These are phyloP conservation scores for Alternaria sp. DNA, from an alignment of 2,329 filamentous ascomycete genomes.

Conservation along the genomic window DNA sequence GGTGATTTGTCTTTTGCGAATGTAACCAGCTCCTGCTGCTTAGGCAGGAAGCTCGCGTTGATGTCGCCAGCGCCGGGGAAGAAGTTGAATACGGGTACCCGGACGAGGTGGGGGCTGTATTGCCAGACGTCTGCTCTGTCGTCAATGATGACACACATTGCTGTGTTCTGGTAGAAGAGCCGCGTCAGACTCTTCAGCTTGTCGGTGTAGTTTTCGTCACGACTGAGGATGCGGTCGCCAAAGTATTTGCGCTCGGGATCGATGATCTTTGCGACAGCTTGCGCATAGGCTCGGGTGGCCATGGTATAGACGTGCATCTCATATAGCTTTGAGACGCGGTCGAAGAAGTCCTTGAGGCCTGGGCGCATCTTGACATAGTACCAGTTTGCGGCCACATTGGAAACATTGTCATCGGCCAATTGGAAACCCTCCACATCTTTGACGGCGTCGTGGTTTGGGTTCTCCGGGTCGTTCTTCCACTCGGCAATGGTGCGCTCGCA, in stretches of 20 bases:
- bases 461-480: conserved; percentile 88
- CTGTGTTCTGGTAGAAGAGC: conserved; percentile 93
- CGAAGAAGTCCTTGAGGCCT: conserved; percentile 80
- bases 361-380: conserved; percentile 99
- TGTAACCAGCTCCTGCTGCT: conserved; percentile 60
- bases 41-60: conserved; percentile 95
- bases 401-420: conserved; percentile 74
- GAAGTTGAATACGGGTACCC: conserved; percentile 95
- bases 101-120: conserved; percentile 91
- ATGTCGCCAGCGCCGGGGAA: conserved; percentile 98
- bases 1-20: conserved; percentile 32
- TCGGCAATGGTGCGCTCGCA: conserved; percentile 96
- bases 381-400: conserved; percentile 61
- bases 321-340: conserved; percentile 79
- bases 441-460: conserved; percentile 90
- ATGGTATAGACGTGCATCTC: conserved; percentile 99
- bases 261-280: conserved; percentile 89
- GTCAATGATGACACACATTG: conserved; percentile 99
- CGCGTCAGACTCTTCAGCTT: conserved; percentile 88
- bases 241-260: conserved; percentile 91
- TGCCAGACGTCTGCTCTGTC: conserved; percentile 96
- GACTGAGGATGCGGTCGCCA: conserved; percentile 91
- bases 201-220: conserved; percentile 95
- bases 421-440: conserved; percentile 90
- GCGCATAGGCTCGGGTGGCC: conserved; percentile 95